A percentile compares a stretch with the other conserved stretches of the same genome.
Evolutionary conservation across 306 rosid genomes (phyloP).

Genomic region (Potentilla sterilis): DNA sequence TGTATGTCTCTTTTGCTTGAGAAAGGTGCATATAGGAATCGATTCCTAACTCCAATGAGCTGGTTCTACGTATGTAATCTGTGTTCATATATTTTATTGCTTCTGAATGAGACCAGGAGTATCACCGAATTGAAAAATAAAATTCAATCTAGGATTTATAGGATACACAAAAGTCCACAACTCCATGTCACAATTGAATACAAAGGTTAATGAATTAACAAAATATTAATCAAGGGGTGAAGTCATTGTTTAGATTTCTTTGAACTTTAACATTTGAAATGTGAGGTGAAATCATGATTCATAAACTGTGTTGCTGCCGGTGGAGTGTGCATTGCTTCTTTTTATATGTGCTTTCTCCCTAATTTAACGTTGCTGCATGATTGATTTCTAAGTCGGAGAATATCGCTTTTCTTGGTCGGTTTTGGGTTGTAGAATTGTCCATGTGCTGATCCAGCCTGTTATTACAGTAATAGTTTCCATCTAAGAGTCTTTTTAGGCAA

Average conservation of each 20-base stretch:
- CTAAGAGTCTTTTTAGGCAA: background rate
- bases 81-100: background rate
- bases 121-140: background rate
- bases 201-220: background rate
- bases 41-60: background rate
- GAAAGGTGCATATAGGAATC: background rate
- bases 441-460: conserved; percentile 7
- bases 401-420: background rate
- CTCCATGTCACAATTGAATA: background rate
- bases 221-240: background rate
- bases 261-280: background rate
- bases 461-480: background rate
- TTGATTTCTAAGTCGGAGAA: background rate
- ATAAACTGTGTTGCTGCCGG: background rate
- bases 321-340: background rate
- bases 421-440: background rate
- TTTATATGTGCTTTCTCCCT: background rate
- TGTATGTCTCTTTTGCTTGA: background rate
- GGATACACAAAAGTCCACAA: background rate
- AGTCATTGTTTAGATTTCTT: background rate
- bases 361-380: conserved; percentile 3
- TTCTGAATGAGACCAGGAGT: background rate
- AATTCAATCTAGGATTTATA: background rate
- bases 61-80: background rate
- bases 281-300: background rate